A percentile compares a stretch with the other conserved stretches of the same genome.
phyloP scores from a whole-genome alignment of 129 eudicot species.

The Apium graveolens region DNA sequence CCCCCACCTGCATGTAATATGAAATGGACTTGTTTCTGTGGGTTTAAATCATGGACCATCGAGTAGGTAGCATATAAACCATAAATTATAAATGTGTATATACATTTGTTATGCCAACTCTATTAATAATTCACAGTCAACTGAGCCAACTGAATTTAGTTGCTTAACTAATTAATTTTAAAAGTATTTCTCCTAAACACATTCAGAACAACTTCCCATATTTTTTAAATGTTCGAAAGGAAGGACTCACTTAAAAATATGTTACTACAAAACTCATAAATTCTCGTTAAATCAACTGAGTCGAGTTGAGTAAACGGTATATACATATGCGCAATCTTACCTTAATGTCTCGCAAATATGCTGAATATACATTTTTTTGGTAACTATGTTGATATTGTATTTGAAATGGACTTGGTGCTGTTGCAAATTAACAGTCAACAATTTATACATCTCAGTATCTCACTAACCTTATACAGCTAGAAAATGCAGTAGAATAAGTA shows the following conservation, averaged over 20 bases:
- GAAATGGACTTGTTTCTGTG: slow-evolving; percentile 1
- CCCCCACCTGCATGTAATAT: slow-evolving; percentile 8
- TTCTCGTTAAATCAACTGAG: no score
- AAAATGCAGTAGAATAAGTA: no score
- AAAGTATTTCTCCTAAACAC: background rate
- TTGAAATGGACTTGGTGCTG: no score
- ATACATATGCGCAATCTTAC: no score
- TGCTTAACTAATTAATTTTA: slow-evolving; percentile 1
- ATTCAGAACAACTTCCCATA: background rate
- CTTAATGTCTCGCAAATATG: no score
- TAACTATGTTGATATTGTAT: no score
- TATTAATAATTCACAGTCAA: slow-evolving; percentile 2
- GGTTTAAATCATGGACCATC: slow-evolving; percentile 4
- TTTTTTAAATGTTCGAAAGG: background rate
- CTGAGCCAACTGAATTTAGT: background rate
- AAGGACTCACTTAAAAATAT: background rate
- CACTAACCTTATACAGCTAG: no score
- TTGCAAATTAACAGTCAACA: no score
- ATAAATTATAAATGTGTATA: background rate
- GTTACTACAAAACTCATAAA: background rate
- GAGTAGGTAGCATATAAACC: background rate
- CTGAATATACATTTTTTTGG: no score
- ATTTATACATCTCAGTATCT: no score
- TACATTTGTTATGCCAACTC: slow-evolving; percentile 1
- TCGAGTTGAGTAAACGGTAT: no score